Percentiles rank a stretch among this genome's conserved stretches.
Evolutionary conservation across 495 filamentous ascomycete species (phyloP).

Genomic region (Neurospora sp.): DNA sequence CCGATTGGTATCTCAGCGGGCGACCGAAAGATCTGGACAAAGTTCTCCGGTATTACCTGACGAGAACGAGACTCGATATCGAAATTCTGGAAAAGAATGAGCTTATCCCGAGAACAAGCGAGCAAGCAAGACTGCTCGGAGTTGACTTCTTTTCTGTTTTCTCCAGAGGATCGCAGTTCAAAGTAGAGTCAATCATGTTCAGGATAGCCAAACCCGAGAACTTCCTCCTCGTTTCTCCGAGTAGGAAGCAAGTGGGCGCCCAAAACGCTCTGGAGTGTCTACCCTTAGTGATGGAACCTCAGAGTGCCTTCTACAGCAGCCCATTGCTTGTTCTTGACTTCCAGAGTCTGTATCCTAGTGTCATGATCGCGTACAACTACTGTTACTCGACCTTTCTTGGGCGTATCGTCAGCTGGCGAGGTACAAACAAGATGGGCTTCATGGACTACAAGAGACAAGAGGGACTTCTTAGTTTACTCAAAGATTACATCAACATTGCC

Average conservation of each 20-base stretch:
- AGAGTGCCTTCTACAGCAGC: constrained; percentile 86
- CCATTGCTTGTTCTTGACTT: constrained; percentile 91
- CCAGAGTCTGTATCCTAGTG: constrained; percentile 89
- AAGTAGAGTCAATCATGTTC: constrained; percentile 98
- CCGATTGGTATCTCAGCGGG: constrained; percentile 64
- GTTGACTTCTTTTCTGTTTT: constrained; percentile 96
- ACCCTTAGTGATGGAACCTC: constrained; percentile 95
- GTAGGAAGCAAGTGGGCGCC: constrained; percentile 78
- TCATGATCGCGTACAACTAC: constrained; percentile 99
- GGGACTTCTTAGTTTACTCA: constrained; percentile 64
- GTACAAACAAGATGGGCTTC: constrained; percentile 92
- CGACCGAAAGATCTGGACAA: constrained; percentile 60
- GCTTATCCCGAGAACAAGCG: constrained; percentile 78
- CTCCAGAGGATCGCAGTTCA: constrained; percentile 89
- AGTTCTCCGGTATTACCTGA: constrained; percentile 67
- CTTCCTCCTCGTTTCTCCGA: constrained; percentile 82
- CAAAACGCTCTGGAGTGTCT: constrained; percentile 95
- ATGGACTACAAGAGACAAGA: constrained; percentile 67
- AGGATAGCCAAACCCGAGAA: constrained; percentile 96
- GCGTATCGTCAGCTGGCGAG: constrained; percentile 72
- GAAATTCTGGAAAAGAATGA: constrained; percentile 90
- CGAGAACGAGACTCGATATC: constrained; percentile 70
- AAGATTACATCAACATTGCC: constrained; percentile 83
- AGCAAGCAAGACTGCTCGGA: constrained; percentile 86
- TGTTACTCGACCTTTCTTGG: constrained; percentile 97